Evolutionary conservation across 768 basidiomycete genomes (phyloP), one percentile per base, ranked within the genome.

Genomic region (Suillus occidentalis): DNA sequence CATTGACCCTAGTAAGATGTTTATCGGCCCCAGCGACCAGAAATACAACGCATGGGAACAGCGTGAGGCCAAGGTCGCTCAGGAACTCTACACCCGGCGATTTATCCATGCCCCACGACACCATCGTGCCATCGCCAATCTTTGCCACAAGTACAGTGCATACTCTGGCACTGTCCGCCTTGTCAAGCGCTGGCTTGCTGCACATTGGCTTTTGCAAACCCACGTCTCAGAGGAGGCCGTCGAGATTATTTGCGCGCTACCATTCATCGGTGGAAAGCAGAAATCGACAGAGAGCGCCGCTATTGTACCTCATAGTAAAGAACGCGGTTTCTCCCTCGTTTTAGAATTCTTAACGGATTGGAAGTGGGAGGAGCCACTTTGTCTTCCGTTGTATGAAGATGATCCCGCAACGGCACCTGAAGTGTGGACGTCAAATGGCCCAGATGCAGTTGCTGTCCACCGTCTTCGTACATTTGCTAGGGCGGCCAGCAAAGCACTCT

Each of bases 151-250:
- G 56, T 90, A 87, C 71, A 75, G 86, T 0, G 91, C 95, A 13
- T 97, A 88, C 75, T 83, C 94, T 3, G 87, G 90, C 10, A 95
- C 96, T 0, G 91, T 93, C 18, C 84, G 97, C 45, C 83, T 99
- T 18, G 85, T 92, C 60, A 97, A 98, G 79, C 85, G 97, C 50
- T 99, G 97, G 97, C 80, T 99, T 62, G 87, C 92, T 0, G 81
- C 90, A 8, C 97, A 99, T 73, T 94, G 92, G 90, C 83, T 97
- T 63, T 83, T 99, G 40, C 82, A 84, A 5, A 77, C 82, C 0
- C 90, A 94, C 69, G 80, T 98, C 61, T 83, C 84, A 7, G 85
- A 87, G 65, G 94, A 98, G 73, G 88, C 86, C 0, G 84, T 93
- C 42, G 97, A 99, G 75, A 79, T 99, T 20, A 75, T 99, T 49